Evolutionary conservation across 495 filamentous ascomycete genomes (phyloP).

Genomic region (Penicillium silybi): DNA sequence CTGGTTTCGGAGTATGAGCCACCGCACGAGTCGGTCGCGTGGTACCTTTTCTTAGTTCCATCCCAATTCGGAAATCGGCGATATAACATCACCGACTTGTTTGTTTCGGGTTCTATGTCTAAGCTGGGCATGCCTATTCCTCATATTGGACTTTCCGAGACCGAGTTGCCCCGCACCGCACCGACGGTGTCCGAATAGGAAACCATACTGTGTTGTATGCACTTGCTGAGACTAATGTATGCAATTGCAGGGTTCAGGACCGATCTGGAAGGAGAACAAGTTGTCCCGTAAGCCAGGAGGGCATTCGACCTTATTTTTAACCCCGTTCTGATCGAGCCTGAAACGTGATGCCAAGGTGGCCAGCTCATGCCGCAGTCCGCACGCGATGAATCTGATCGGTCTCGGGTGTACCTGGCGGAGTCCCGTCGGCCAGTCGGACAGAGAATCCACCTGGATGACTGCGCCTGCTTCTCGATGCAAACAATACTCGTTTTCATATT

Average conservation of each 20-base stretch:
- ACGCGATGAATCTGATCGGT: conserved; percentile 10
- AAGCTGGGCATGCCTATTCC: neutral
- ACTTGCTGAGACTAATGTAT: neutral
- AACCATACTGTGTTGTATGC: neutral
- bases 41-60: conserved; percentile 16
- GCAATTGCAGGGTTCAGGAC: neutral
- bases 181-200: neutral
- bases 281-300: too few species aligned
- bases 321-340: neutral
- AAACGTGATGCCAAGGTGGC: neutral
- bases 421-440: neutral
- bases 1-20: neutral
- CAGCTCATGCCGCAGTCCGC: neutral
- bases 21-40: conserved; percentile 5
- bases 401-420: conserved; percentile 6
- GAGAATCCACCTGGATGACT: conserved; percentile 4
- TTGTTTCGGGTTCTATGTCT: neutral
- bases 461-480: conserved; percentile 16
- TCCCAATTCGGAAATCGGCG: conserved; percentile 7
- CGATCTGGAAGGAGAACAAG: neutral
- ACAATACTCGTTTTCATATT: conserved; percentile 17
- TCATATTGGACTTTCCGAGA: neutral
- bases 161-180: neutral
- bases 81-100: neutral
- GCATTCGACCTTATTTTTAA: neutral